phyloP scores from a whole-genome alignment of 1,284 basidiomycete species.

The Hortiboletus rubellus region DNA sequence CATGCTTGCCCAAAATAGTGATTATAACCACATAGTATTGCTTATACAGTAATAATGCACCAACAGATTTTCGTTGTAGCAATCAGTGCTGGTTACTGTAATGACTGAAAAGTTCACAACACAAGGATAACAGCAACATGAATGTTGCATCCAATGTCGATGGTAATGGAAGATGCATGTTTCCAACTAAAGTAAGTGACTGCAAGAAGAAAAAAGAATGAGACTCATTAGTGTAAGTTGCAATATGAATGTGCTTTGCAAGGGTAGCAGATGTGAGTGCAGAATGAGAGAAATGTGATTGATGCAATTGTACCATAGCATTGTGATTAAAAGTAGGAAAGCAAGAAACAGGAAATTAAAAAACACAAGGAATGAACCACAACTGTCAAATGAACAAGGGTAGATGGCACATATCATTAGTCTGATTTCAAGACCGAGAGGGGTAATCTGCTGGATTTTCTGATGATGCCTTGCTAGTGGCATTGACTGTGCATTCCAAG shows the following conservation, averaged over 20 bases:
- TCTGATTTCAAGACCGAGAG: conserved; percentile 25
- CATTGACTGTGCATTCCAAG: conserved; percentile 45
- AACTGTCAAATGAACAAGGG: conserved; percentile 8
- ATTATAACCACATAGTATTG: conserved; percentile 20
- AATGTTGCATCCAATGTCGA: conserved; percentile 33
- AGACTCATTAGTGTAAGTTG: conserved; percentile 31
- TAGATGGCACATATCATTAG: conserved; percentile 9
- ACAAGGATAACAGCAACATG: conserved; percentile 15
- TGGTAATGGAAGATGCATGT: conserved; percentile 29
- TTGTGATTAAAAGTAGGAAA: conserved; percentile 31
- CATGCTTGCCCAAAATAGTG: conserved; percentile 21
- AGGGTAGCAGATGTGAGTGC: conserved; percentile 36
- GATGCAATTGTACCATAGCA: conserved; percentile 42
- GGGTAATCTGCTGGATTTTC: conserved; percentile 37
- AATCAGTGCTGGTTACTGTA: neutral
- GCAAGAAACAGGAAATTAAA: conserved; percentile 11
- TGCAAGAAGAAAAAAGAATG: conserved; percentile 15
- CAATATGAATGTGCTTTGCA: conserved; percentile 42
- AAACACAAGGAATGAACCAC: conserved; percentile 10
- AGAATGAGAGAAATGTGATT: conserved; percentile 24
- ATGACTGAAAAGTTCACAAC: conserved; percentile 9
- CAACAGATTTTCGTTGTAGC: conserved; percentile 3
- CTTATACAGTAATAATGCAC: conserved; percentile 12
- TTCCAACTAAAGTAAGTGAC: conserved; percentile 26
- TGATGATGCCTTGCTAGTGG: conserved; percentile 22